Evolutionary conservation across 257 asterid genomes (phyloP).

Genomic region (Nicotiana benthamiana): DNA sequence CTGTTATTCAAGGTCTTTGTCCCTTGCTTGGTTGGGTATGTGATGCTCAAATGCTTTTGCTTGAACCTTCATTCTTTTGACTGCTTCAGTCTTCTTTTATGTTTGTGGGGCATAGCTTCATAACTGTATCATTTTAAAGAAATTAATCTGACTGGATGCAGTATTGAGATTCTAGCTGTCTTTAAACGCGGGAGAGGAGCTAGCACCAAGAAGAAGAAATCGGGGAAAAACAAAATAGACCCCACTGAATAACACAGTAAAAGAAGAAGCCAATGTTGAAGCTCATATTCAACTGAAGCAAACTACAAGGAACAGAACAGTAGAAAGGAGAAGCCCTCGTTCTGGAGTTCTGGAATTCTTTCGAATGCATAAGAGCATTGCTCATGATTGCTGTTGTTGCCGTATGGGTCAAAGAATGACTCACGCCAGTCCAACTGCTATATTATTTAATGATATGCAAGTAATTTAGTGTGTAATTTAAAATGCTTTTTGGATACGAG

Average conservation of each 20-base stretch:
- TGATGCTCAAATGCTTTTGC: neutral
- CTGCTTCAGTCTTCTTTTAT: neutral
- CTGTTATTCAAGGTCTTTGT: neutral
- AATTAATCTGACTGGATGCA: slow-evolving; percentile 32
- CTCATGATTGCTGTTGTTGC: neutral
- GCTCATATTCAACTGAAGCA: neutral
- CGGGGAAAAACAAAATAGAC: slow-evolving; percentile 1
- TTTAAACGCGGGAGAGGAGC: slow-evolving; percentile 56
- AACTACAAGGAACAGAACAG: neutral
- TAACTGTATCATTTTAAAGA: slow-evolving; percentile 7
- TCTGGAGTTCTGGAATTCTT: neutral
- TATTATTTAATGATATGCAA: neutral
- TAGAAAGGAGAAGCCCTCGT: neutral
- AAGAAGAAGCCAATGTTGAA: neutral
- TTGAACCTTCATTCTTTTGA: neutral
- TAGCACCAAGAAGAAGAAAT: slow-evolving; percentile 24
- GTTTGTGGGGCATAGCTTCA: neutral
- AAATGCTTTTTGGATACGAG: neutral
- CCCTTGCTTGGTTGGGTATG: neutral
- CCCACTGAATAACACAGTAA: neutral
- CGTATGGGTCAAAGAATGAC: neutral
- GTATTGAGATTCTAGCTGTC: slow-evolving; percentile 83
- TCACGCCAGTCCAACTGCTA: neutral
- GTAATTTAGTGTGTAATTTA: neutral
- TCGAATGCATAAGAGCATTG: neutral